Conservation (phyloP, 352 stramenopile genomes). For the Pythium aphanidermatum region DNA sequence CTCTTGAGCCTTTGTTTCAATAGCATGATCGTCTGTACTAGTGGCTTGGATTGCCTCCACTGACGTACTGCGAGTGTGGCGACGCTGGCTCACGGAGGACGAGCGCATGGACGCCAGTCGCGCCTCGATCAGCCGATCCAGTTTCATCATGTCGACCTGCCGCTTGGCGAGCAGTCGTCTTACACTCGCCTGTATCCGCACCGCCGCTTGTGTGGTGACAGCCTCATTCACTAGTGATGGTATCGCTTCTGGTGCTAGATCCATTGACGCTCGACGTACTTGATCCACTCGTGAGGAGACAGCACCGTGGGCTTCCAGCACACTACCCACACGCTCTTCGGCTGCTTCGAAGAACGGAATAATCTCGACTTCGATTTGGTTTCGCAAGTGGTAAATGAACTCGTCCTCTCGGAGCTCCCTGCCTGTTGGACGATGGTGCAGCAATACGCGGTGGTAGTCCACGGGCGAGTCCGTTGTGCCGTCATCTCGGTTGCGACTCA, state of each 20-base stretch:
- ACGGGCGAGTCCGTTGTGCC: neutral
- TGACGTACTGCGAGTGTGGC: conserved; percentile 8
- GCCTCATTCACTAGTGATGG: neutral
- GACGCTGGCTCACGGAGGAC: neutral
- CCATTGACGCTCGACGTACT: conserved; percentile 29
- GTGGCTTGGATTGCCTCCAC: conserved; percentile 1
- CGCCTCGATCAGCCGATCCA: conserved; percentile 47
- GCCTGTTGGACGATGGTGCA: conserved; percentile 22
- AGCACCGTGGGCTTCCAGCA: conserved; percentile 31
- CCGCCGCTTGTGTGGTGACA: conserved; percentile 13
- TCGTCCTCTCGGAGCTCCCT: conserved; percentile 25
- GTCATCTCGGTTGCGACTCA: conserved; percentile 17
- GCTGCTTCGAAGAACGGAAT: conserved; percentile 24
- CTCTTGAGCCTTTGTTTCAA: conserved; percentile 1
- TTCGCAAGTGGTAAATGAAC: conserved; percentile 18
- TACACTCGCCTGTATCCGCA: conserved; percentile 37
- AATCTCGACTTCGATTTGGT: conserved; percentile 35
- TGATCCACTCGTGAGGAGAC: conserved; percentile 22
- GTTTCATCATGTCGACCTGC: conserved; percentile 28
- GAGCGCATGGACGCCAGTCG: conserved; percentile 26
- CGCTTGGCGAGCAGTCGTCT: conserved; percentile 42
- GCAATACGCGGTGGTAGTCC: conserved; percentile 34
- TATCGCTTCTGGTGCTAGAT: conserved; percentile 7
- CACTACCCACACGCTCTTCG: conserved; percentile 24
- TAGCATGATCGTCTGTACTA: conserved; percentile 2